Conservation (phyloP, 768 basidiomycete genomes). For the Rhodotorula babjevae region DNA sequence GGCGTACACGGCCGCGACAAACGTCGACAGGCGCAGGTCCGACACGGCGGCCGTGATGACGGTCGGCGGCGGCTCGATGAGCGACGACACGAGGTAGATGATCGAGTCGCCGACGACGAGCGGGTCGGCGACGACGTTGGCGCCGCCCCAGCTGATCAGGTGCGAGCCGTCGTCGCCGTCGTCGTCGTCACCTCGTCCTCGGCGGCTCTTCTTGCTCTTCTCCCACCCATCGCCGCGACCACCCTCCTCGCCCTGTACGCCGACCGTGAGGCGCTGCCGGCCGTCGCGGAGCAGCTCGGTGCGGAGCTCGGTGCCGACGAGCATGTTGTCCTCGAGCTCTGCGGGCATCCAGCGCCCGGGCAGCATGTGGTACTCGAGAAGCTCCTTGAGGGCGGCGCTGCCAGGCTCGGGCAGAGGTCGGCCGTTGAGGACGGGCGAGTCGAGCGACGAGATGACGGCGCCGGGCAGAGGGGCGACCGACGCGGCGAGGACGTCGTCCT, state of each 20-base stretch:
- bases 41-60: slow-evolving; percentile 68
- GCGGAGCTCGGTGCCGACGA: slow-evolving; percentile 52
- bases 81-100: slow-evolving; percentile 82
- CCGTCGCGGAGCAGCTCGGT: slow-evolving; percentile 47
- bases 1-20: slow-evolving; percentile 83
- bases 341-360: slow-evolving; percentile 69
- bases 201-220: slow-evolving; percentile 24
- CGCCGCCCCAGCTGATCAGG: slow-evolving; percentile 75
- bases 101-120: slow-evolving; percentile 71
- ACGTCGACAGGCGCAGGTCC: slow-evolving; percentile 76
- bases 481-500: slow-evolving; percentile 67
- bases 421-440: slow-evolving; percentile 11
- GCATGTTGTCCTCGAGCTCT: slow-evolving; percentile 66
- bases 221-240: slow-evolving; percentile 46
- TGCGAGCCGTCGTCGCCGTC: slow-evolving; percentile 45
- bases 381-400: slow-evolving; percentile 63
- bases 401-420: slow-evolving; percentile 58
- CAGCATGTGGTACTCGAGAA: slow-evolving; percentile 85
- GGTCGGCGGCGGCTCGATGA: slow-evolving; percentile 75
- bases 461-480: not conserved
- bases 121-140: slow-evolving; percentile 72
- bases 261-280: slow-evolving; percentile 49
- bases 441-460: not conserved
- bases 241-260: slow-evolving; percentile 45
- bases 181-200: slow-evolving; percentile 37